Percentiles rank a stretch among this genome's conserved stretches.
Evolutionary conservation across 768 basidiomycete genomes (phyloP).

Genomic region (Tulasnella sp.): DNA sequence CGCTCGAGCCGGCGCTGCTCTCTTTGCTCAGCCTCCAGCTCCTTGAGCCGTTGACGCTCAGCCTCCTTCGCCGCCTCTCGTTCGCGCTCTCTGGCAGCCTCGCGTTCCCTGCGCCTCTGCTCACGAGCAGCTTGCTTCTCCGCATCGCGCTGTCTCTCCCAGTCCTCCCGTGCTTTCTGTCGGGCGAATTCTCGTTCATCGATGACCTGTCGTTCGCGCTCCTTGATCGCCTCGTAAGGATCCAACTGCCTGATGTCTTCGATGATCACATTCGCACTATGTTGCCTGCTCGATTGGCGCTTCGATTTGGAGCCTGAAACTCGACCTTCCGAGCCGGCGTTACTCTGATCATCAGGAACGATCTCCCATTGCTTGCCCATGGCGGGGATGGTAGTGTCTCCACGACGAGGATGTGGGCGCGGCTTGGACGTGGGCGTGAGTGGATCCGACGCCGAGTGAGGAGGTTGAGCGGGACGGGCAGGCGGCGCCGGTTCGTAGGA

Average conservation of each 20-base stretch:
- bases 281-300: conserved; percentile 2
- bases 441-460: conserved; percentile 6
- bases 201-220: conserved; percentile 1
- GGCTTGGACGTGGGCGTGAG: not conserved
- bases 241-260: not conserved
- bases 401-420: not conserved
- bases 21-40: not conserved
- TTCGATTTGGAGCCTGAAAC: not conserved
- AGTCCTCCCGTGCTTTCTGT: not conserved
- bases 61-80: not conserved
- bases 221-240: not conserved
- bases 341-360: not conserved
- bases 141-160: not conserved
- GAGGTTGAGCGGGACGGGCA: not conserved
- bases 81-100: not conserved
- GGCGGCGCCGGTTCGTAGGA: not conserved
- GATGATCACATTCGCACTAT: not conserved
- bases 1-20: not conserved
- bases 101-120: not conserved
- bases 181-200: conserved; percentile 1
- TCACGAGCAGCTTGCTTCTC: not conserved
- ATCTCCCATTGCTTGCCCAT: conserved; percentile 4
- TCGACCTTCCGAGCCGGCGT: not conserved
- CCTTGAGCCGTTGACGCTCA: not conserved
- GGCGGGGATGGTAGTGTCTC: conserved; percentile 5